Evolutionary conservation across 768 basidiomycete species (phyloP).

Genomic region (Suillus alpinus): DNA sequence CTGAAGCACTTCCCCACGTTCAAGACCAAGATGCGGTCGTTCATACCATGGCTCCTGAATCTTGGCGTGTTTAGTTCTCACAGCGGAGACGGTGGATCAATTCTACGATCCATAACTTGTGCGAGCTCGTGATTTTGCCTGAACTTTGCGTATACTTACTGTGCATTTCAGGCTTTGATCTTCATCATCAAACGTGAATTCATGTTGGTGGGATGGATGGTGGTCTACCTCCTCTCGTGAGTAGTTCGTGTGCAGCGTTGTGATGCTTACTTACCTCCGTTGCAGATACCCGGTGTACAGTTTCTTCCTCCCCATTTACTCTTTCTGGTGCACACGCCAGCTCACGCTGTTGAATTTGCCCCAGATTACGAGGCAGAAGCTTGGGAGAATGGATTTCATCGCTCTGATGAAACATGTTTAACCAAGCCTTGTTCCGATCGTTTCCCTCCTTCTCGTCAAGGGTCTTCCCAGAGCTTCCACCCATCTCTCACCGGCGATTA

Average conservation of each 20-base stretch:
- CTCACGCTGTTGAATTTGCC: background rate
- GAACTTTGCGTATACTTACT: slow-evolving; percentile 61
- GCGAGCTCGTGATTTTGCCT: slow-evolving; percentile 82
- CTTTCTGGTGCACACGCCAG: slow-evolving; percentile 74
- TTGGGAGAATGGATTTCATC: slow-evolving; percentile 78
- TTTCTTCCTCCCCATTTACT: slow-evolving; percentile 92
- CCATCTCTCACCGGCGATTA: slow-evolving; percentile 82
- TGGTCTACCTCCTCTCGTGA: slow-evolving; percentile 89
- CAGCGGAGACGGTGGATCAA: slow-evolving; percentile 97
- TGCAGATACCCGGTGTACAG: slow-evolving; percentile 87
- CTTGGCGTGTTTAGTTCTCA: slow-evolving; percentile 83
- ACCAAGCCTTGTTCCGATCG: slow-evolving; percentile 61
- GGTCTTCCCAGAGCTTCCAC: slow-evolving; percentile 66
- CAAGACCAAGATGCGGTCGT: slow-evolving; percentile 94
- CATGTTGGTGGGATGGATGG: slow-evolving; percentile 97
- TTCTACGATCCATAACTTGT: slow-evolving; percentile 91
- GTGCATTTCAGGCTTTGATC: slow-evolving; percentile 62
- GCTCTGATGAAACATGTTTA: slow-evolving; percentile 72
- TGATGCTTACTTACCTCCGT: slow-evolving; percentile 8
- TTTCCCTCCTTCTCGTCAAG: slow-evolving; percentile 51
- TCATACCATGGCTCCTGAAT: slow-evolving; percentile 89
- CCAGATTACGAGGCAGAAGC: slow-evolving; percentile 92
- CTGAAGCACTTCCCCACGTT: slow-evolving; percentile 96
- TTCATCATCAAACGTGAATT: slow-evolving; percentile 98
- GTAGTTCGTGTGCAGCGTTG: slow-evolving; percentile 26